Conservation (phyloP, 768 basidiomycete species). For the Boletus huronensis region DNA sequence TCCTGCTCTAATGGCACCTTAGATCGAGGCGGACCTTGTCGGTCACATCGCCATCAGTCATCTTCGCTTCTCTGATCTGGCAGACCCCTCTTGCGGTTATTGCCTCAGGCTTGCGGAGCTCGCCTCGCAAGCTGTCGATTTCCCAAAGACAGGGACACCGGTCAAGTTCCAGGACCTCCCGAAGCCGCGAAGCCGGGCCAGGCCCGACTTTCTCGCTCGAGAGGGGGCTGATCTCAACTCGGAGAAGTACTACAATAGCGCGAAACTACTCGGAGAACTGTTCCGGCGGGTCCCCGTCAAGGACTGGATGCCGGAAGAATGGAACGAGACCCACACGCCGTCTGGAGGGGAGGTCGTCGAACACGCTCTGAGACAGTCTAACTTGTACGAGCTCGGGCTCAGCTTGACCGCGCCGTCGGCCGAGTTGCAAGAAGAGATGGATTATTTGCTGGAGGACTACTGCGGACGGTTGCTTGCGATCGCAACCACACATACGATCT, state of each 20-base stretch:
- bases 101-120: constrained; percentile 43
- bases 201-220: constrained; percentile 44
- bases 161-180: constrained; percentile 38
- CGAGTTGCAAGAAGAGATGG: constrained; percentile 38
- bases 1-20: not conserved
- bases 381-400: constrained; percentile 34
- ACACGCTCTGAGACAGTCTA: constrained; percentile 21
- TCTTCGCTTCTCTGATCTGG: constrained; percentile 42
- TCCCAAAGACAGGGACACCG: constrained; percentile 42
- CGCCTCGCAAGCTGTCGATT: constrained; percentile 49
- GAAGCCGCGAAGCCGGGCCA: constrained; percentile 16
- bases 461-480: constrained; percentile 33
- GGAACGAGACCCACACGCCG: constrained; percentile 17
- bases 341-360: constrained; percentile 29
- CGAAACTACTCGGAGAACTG: constrained; percentile 41
- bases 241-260: constrained; percentile 37
- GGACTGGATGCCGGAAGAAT: constrained; percentile 29
- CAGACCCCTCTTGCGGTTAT: constrained; percentile 31
- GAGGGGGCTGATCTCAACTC: constrained; percentile 33
- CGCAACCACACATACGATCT: constrained; percentile 35
- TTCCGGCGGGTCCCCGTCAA: constrained; percentile 43
- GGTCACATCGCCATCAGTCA: constrained; percentile 42
- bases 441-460: constrained; percentile 35
- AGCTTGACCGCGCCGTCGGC: constrained; percentile 18
- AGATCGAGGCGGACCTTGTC: constrained; percentile 39